These are phyloP conservation scores for Thecaphora thlaspeos DNA, from an alignment of 1,284 basidiomycete genomes.

Conservation along the genomic window DNA sequence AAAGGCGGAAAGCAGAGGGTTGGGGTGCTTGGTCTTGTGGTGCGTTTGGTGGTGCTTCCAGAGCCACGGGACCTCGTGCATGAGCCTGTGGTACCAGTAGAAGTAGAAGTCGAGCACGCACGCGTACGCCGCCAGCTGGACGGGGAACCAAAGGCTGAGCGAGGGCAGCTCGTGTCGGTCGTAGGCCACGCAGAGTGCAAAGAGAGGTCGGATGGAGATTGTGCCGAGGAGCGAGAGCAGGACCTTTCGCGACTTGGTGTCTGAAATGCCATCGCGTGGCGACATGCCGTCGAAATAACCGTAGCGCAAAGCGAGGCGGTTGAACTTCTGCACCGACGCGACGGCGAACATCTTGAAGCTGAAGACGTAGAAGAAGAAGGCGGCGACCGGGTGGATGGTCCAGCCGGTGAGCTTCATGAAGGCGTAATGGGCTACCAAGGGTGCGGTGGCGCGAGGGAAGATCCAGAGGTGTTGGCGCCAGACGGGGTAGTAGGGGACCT, in stretches of 20 bases:
- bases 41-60: slow-evolving; percentile 43
- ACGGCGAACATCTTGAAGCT: slow-evolving; percentile 27
- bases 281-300: slow-evolving; percentile 44
- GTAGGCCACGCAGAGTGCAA: slow-evolving; percentile 37
- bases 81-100: slow-evolving; percentile 49
- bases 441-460: slow-evolving; percentile 24
- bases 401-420: slow-evolving; percentile 33
- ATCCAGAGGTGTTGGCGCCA: slow-evolving; percentile 36
- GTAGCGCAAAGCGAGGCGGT: slow-evolving; percentile 14
- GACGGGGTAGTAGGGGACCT: slow-evolving; percentile 31
- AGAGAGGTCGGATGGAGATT: slow-evolving; percentile 32
- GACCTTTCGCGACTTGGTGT: slow-evolving; percentile 21
- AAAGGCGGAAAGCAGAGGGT: slow-evolving; percentile 32
- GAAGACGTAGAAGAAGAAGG: slow-evolving; percentile 30
- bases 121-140: slow-evolving; percentile 38
- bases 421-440: slow-evolving; percentile 32
- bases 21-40: slow-evolving; percentile 48
- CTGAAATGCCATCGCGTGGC: slow-evolving; percentile 38
- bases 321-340: slow-evolving; percentile 18
- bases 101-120: slow-evolving; percentile 47
- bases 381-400: slow-evolving; percentile 30
- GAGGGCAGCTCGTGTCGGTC: slow-evolving; percentile 22
- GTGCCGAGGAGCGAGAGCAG: slow-evolving; percentile 26
- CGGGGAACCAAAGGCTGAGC: slow-evolving; percentile 30
- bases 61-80: slow-evolving; percentile 40